Conservation (phyloP, 495 filamentous ascomycete species). For the Penicillium angulare region DNA sequence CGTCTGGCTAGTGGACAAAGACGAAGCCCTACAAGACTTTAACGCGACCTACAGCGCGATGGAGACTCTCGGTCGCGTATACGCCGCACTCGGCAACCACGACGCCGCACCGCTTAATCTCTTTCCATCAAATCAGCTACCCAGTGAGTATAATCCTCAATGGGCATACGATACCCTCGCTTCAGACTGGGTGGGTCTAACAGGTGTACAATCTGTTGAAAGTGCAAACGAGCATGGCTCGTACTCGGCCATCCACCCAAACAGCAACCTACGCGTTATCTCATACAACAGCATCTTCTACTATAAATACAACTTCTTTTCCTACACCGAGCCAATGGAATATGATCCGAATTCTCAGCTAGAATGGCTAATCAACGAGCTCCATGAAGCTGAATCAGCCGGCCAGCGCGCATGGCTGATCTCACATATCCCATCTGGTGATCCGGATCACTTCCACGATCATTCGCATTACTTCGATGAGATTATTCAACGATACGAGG, state of each 20-base stretch:
- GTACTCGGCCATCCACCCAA: slow-evolving; percentile 46
- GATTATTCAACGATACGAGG: slow-evolving; percentile 51
- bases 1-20: slow-evolving; percentile 28
- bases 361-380: slow-evolving; percentile 48
- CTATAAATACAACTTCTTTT: slow-evolving; percentile 55
- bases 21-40: slow-evolving; percentile 41
- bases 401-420: slow-evolving; percentile 54
- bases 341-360: slow-evolving; percentile 48
- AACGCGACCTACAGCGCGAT: slow-evolving; percentile 41
- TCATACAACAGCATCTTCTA: slow-evolving; percentile 59
- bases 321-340: slow-evolving; percentile 49
- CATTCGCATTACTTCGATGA: slow-evolving; percentile 54
- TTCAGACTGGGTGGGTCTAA: slow-evolving; percentile 45
- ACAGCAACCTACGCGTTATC: slow-evolving; percentile 50
- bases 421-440: slow-evolving; percentile 51
- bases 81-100: slow-evolving; percentile 55
- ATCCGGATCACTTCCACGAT: slow-evolving; percentile 48
- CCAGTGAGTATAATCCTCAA: slow-evolving; percentile 32
- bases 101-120: slow-evolving; percentile 52
- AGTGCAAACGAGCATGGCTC: slow-evolving; percentile 43
- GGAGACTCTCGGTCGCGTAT: slow-evolving; percentile 40
- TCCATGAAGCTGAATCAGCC: slow-evolving; percentile 49
- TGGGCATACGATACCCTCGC: slow-evolving; percentile 54
- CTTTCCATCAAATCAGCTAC: slow-evolving; percentile 39
- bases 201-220: slow-evolving; percentile 33